Percentiles rank a stretch among this genome's conserved stretches.
Evolutionary conservation across 129 eudicot genomes (phyloP).

Genomic region (Chrysanthemum makinoi): DNA sequence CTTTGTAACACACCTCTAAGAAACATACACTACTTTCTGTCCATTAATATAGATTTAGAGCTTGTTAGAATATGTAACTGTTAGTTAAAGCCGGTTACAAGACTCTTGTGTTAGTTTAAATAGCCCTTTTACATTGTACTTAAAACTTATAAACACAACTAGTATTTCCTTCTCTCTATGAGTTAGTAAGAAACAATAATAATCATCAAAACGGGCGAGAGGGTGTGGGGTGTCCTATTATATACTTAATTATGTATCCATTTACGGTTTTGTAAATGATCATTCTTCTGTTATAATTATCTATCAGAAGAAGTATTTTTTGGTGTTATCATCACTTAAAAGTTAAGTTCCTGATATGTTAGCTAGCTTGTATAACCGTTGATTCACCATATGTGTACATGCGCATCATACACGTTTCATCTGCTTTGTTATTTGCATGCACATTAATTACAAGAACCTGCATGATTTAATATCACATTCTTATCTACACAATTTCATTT

Average conservation of each 20-base stretch:
- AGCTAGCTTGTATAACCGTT: neutral
- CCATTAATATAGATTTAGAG: neutral
- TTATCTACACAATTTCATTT: too few relatives aligned
- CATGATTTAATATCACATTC: neutral
- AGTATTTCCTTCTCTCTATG: too few relatives aligned
- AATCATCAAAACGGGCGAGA: neutral
- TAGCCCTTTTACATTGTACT: too few relatives aligned
- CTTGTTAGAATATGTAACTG: too few relatives aligned
- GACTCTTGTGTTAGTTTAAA: too few relatives aligned
- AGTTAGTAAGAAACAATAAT: too few relatives aligned
- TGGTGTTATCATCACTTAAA: neutral
- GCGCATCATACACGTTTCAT: neutral
- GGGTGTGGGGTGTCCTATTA: neutral
- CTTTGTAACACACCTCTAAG: neutral
- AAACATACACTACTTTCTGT: constrained; percentile 1
- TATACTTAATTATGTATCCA: neutral
- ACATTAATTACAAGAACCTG: neutral
- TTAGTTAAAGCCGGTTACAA: too few relatives aligned
- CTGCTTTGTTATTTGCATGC: neutral
- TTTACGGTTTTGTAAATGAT: neutral
- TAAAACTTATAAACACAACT: too few relatives aligned
- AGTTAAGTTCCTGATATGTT: neutral
- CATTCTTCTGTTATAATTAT: neutral
- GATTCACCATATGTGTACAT: constrained; percentile 1
- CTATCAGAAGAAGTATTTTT: neutral